Conservation (phyloP, 1,139 yeast genomes). For the Wickerhamomyces sp. region DNA sequence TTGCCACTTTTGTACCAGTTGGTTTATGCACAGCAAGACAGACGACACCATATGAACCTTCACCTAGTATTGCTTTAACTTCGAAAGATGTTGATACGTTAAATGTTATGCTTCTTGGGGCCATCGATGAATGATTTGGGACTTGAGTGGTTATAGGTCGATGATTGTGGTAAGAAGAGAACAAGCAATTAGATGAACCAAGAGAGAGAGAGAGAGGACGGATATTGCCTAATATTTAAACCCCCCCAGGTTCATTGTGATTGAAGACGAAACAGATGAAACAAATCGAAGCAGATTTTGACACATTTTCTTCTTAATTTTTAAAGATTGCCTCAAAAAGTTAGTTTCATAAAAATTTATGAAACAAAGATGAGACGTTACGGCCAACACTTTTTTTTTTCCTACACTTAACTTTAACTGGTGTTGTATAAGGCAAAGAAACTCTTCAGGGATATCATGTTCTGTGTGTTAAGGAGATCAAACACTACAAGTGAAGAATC, state of each 20-base stretch:
- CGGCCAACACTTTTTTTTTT: conserved; percentile 1
- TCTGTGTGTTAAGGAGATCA: too few relatives aligned
- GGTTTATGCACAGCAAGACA: conserved; percentile 82
- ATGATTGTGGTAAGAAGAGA: too few relatives aligned
- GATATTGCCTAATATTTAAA: background rate
- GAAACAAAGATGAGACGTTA: conserved; percentile 3
- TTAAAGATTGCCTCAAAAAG: conserved; percentile 1
- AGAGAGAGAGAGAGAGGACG: background rate
- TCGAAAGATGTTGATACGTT: conserved; percentile 87
- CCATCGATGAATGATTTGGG: background rate
- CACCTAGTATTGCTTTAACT: conserved; percentile 81
- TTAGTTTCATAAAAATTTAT: background rate
- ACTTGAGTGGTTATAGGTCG: too few relatives aligned
- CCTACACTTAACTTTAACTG: background rate
- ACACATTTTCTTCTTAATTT: background rate
- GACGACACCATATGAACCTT: conserved; percentile 96
- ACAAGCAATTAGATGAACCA: too few relatives aligned
- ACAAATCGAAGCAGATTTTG: background rate
- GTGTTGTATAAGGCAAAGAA: too few relatives aligned
- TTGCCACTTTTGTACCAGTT: conserved; percentile 78
- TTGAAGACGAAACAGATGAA: too few relatives aligned
- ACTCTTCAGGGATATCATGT: too few relatives aligned
- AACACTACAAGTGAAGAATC: too few relatives aligned
- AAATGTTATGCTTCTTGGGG: conserved; percentile 57
- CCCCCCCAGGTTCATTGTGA: too few relatives aligned